A percentile compares a stretch with the other conserved stretches of the same genome.
phyloP scores from a whole-genome alignment of 306 rosid species.

The Psophocarpus tetragonolobus region DNA sequence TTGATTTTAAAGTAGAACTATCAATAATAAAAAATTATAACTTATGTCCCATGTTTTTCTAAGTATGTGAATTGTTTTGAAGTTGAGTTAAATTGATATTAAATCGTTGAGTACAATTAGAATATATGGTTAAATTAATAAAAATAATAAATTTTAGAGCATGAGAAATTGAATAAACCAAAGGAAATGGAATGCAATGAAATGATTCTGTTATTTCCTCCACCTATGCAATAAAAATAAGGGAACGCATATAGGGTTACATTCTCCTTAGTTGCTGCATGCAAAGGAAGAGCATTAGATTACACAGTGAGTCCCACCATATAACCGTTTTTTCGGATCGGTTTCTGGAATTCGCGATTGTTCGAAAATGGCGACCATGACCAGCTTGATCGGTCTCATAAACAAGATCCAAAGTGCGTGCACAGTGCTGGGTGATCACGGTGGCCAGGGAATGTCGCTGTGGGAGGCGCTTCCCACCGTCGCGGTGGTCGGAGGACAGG shows the following conservation, averaged over 20 bases:
- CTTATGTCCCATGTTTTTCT: neutral
- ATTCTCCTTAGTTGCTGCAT: neutral
- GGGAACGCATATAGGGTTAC: neutral
- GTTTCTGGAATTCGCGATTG: neutral
- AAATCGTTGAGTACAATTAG: too few relatives aligned
- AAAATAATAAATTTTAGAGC: too few relatives aligned
- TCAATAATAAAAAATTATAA: too few relatives aligned
- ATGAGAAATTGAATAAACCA: too few relatives aligned
- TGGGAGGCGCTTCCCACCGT: constrained; percentile 94
- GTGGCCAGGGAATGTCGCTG: constrained; percentile 85
- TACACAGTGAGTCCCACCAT: neutral
- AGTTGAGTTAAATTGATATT: too few relatives aligned
- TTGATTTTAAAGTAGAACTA: too few relatives aligned
- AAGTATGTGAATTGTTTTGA: neutral
- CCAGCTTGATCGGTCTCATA: constrained; percentile 88
- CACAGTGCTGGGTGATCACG: constrained; percentile 80
- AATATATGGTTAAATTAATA: too few relatives aligned
- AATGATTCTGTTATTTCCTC: too few relatives aligned
- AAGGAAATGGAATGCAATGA: neutral
- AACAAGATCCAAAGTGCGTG: constrained; percentile 83
- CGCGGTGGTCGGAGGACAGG: constrained; percentile 93
- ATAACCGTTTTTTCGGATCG: neutral
- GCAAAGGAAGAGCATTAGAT: neutral
- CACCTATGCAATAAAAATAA: neutral
- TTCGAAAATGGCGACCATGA: constrained; percentile 73